Conservation (phyloP, 805 yeast genomes). For the Metschnikowia rubicola region DNA sequence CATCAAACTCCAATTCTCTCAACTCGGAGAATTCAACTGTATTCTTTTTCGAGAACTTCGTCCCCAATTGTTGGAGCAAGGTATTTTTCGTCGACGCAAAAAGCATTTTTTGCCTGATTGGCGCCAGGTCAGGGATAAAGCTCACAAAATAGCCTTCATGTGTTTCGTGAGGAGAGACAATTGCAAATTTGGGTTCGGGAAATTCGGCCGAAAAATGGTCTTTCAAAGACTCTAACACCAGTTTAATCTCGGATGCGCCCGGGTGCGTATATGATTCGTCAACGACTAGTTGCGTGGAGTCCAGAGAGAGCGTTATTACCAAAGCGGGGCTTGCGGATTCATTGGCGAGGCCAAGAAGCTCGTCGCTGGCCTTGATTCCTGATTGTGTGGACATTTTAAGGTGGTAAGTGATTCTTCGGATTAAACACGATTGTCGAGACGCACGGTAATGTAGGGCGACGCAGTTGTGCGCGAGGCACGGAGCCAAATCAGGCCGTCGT, state of each 20-base stretch:
- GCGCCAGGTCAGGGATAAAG: slow-evolving; percentile 82
- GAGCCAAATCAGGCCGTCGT: slow-evolving; percentile 1
- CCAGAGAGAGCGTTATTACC: slow-evolving; percentile 31
- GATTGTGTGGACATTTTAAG: slow-evolving; percentile 41
- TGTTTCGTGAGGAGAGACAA: slow-evolving; percentile 15
- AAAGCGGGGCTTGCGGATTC: slow-evolving; percentile 27
- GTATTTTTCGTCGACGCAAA: slow-evolving; percentile 89
- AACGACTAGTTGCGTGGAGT: slow-evolving; percentile 32
- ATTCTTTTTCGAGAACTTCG: slow-evolving; percentile 43
- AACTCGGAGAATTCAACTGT: slow-evolving; percentile 51
- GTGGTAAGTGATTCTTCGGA: no score
- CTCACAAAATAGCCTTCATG: slow-evolving; percentile 56
- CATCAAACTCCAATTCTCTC: slow-evolving; percentile 49
- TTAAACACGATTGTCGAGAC: background rate
- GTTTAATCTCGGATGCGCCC: slow-evolving; percentile 9
- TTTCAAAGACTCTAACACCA: slow-evolving; percentile 22
- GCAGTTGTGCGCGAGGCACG: background rate
- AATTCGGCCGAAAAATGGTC: slow-evolving; percentile 21
- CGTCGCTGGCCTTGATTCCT: slow-evolving; percentile 38
- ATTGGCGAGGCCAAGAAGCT: slow-evolving; percentile 45
- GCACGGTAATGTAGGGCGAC: slow-evolving; percentile 2
- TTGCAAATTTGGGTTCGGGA: slow-evolving; percentile 38
- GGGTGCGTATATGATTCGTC: slow-evolving; percentile 22
- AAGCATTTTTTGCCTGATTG: slow-evolving; percentile 83
- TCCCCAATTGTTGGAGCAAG: slow-evolving; percentile 70